phyloP scores from a whole-genome alignment of 179 eudicot species.

The Drosera spatulata region DNA sequence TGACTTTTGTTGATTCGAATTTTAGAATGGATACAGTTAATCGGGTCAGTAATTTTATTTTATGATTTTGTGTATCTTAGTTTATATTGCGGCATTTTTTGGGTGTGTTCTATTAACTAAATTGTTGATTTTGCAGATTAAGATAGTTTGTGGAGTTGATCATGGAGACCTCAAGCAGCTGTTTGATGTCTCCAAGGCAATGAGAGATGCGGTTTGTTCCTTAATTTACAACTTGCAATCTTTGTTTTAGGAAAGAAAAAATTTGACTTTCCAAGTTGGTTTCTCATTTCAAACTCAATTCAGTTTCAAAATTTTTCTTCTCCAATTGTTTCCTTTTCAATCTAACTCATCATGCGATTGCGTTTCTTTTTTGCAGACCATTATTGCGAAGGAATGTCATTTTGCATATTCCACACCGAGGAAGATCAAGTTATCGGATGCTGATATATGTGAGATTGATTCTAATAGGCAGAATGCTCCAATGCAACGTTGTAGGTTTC shows the following conservation, averaged over 20 bases:
- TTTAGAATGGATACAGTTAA: no score
- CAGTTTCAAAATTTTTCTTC: no score
- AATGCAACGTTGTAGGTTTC: constrained; percentile 20
- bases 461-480: constrained; percentile 30
- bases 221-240: constrained; percentile 5
- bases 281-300: no score
- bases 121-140: constrained; percentile 31
- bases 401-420: constrained; percentile 61
- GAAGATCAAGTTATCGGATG: constrained; percentile 12
- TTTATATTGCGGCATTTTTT: constrained; percentile 5
- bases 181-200: constrained; percentile 47
- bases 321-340: no score
- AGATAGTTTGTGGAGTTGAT: constrained; percentile 69
- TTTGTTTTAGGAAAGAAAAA: no score
- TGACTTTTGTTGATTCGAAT: no score
- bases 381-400: constrained; percentile 49
- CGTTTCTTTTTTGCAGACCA: constrained; percentile 24
- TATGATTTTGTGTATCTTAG: not conserved
- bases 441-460: no score
- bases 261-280: no score
- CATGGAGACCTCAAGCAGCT: constrained; percentile 82
- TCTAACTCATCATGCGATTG: not conserved
- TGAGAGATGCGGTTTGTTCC: constrained; percentile 52
- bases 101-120: not conserved
- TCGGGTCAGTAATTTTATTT: not conserved